phyloP scores from a whole-genome alignment of 371 early-diverging fungal species.

The Circinella umbellata region DNA sequence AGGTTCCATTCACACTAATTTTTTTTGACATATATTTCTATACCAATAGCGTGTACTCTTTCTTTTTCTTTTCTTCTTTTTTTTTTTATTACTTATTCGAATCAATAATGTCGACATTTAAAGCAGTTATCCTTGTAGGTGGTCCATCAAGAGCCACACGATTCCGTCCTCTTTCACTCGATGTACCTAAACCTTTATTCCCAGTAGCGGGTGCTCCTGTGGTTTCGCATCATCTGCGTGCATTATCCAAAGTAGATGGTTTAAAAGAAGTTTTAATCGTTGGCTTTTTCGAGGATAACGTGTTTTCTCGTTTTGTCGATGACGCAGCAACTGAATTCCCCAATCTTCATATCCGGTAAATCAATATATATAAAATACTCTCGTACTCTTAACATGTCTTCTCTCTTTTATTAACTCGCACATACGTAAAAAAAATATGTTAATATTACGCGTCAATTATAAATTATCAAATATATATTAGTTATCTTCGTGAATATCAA shows the following conservation, averaged over 20 bases:
- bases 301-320: slow-evolving; percentile 87
- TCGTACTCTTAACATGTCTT: not conserved
- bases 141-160: slow-evolving; percentile 97
- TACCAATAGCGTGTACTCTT: no score
- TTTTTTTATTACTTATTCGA: not conserved
- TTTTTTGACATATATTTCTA: no score
- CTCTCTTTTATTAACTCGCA: not conserved
- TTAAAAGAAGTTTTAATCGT: slow-evolving; percentile 93
- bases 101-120: slow-evolving; percentile 19
- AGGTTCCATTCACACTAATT: no score
- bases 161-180: slow-evolving; percentile 96
- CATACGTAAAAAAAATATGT: no score
- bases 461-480: slow-evolving; percentile 24
- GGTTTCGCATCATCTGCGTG: slow-evolving; percentile 94
- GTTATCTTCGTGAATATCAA: slow-evolving; percentile 96
- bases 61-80: not conserved
- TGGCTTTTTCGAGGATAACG: slow-evolving; percentile 94
- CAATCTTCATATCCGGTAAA: slow-evolving; percentile 79
- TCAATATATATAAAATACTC: not conserved
- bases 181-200: slow-evolving; percentile 96
- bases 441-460: not conserved
- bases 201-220: slow-evolving; percentile 96
- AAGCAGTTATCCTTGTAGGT: slow-evolving; percentile 92
- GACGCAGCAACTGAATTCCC: slow-evolving; percentile 86
- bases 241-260: slow-evolving; percentile 84